Conservation (phyloP, 2,329 filamentous ascomycete genomes). For the Pseudogymnoascus sp. region DNA sequence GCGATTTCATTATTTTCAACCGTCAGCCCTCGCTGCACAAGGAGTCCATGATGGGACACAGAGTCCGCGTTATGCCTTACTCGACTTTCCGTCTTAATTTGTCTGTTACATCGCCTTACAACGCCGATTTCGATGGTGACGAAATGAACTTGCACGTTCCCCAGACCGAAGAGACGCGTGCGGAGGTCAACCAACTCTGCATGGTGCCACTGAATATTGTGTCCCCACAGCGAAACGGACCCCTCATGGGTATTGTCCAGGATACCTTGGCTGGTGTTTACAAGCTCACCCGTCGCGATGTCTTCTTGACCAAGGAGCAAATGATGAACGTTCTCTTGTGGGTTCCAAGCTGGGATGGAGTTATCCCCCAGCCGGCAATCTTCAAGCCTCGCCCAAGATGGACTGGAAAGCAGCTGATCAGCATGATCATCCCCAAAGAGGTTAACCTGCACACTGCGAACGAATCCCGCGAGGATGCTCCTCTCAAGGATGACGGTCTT, state of each 20-base stretch:
- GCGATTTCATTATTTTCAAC: constrained; percentile 99
- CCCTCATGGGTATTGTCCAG: constrained; percentile 98
- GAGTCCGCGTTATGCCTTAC: constrained; percentile 96
- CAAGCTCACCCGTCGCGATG: constrained; percentile 90
- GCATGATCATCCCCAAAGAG: constrained; percentile 79
- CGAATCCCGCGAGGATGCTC: constrained; percentile 50
- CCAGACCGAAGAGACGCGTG: constrained; percentile 91
- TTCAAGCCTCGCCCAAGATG: constrained; percentile 85
- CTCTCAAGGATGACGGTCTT: constrained; percentile 67
- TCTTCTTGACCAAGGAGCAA: constrained; percentile 80
- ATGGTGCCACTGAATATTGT: constrained; percentile 99
- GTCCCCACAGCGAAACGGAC: constrained; percentile 91
- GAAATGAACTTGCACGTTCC: constrained; percentile 99
- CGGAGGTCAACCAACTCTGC: constrained; percentile 88
- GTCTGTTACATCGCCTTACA: constrained; percentile 97
- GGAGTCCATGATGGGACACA: constrained; percentile 99
- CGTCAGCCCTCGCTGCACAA: constrained; percentile 98
- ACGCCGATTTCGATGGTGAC: constrained; percentile 99
- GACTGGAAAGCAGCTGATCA: constrained; percentile 97
- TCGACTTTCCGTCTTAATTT: constrained; percentile 97
- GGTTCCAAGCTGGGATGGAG: constrained; percentile 96
- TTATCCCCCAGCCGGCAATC: constrained; percentile 89
- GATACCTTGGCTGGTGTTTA: constrained; percentile 94
- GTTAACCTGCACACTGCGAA: constrained; percentile 68
- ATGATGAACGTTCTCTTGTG: constrained; percentile 97